These are phyloP conservation scores for Solanum rostratum DNA, from an alignment of 257 asterid species.

Conservation along the genomic window DNA sequence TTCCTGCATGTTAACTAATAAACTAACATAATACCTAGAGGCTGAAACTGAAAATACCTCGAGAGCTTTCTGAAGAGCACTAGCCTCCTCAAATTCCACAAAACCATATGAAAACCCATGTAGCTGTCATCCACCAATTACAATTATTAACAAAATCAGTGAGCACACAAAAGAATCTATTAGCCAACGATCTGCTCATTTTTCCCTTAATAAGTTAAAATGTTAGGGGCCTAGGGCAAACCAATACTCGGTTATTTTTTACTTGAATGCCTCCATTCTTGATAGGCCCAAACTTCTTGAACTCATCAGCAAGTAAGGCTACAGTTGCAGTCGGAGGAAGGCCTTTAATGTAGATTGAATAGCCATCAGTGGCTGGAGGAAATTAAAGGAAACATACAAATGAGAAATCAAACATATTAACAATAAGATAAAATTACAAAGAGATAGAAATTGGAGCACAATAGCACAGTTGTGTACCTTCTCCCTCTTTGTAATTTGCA, in stretches of 20 bases:
- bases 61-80: slow-evolving; percentile 32
- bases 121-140: slow-evolving; percentile 6
- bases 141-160: background rate
- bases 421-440: background rate
- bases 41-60: slow-evolving; percentile 17
- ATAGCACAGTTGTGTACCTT: slow-evolving; percentile 27
- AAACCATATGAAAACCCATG: slow-evolving; percentile 28
- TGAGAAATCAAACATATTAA: background rate
- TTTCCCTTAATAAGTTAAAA: background rate
- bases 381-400: background rate
- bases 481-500: slow-evolving; percentile 64
- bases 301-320: slow-evolving; percentile 38
- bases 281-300: slow-evolving; percentile 57
- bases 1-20: background rate
- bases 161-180: background rate
- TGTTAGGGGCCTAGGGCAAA: background rate
- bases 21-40: background rate
- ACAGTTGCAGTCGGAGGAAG: slow-evolving; percentile 53
- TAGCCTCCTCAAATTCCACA: slow-evolving; percentile 35
- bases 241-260: slow-evolving; percentile 47
- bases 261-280: slow-evolving; percentile 67
- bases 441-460: background rate
- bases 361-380: slow-evolving; percentile 35
- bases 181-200: background rate
- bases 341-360: slow-evolving; percentile 54